A percentile compares a stretch with the other conserved stretches of the same genome.
phyloP scores from a whole-genome alignment of 179 eudicot genomes.

The Heliamphora pulchella region DNA sequence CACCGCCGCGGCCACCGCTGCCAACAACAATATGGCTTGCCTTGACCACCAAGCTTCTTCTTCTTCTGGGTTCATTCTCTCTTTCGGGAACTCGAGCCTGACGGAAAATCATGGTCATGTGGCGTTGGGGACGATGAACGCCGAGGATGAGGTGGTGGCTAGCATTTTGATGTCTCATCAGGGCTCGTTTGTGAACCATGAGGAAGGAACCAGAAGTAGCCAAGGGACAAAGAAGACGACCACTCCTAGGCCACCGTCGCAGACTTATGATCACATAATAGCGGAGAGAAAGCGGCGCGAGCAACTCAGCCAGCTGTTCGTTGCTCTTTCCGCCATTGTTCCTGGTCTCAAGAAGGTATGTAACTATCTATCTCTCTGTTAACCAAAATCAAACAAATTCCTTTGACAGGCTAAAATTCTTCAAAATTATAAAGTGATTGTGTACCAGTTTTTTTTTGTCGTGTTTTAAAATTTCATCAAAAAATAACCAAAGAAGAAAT shows the following conservation, averaged over 20 bases:
- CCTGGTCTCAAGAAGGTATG: slow-evolving; percentile 63
- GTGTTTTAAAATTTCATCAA: too few relatives aligned
- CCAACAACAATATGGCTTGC: slow-evolving; percentile 5
- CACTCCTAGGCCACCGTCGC: slow-evolving; percentile 23
- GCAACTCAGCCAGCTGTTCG: slow-evolving; percentile 48
- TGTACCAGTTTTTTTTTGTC: too few relatives aligned
- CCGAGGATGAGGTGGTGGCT: slow-evolving; percentile 29
- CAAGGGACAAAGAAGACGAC: slow-evolving; percentile 20
- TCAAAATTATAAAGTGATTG: too few relatives aligned
- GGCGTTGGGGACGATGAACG: slow-evolving; percentile 17
- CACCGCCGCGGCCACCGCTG: too few relatives aligned
- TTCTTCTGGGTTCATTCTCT: slow-evolving; percentile 11
- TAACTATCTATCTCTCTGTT: neutral
- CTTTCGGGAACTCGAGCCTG: slow-evolving; percentile 20
- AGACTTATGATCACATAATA: slow-evolving; percentile 45
- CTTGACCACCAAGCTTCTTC: slow-evolving; percentile 10
- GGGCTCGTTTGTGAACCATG: slow-evolving; percentile 19
- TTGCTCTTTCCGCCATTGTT: slow-evolving; percentile 51
- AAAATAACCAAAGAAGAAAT: too few relatives aligned
- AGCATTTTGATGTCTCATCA: slow-evolving; percentile 16
- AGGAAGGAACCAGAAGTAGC: slow-evolving; percentile 16
- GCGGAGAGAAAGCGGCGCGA: slow-evolving; percentile 63
- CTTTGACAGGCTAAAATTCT: too few relatives aligned
- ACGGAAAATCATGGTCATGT: neutral
- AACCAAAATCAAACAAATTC: too few relatives aligned